Conservation (phyloP, 176 grass and related monocot genomes). For the Urochloa ruziziensis region DNA sequence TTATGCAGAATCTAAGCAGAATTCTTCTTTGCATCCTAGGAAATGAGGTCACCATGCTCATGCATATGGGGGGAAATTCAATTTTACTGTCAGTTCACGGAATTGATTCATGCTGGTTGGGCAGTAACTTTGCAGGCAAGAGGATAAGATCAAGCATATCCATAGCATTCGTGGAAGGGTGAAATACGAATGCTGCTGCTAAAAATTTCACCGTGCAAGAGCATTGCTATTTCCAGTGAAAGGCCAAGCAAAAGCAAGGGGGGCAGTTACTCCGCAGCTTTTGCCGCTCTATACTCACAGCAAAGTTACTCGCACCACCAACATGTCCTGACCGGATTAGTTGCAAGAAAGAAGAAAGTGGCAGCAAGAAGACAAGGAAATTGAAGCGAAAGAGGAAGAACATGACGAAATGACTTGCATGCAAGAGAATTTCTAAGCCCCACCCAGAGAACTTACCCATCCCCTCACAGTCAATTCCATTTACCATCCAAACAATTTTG, state of each 20-base stretch:
- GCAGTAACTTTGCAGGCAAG: neutral
- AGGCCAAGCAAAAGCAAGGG: constrained; percentile 6
- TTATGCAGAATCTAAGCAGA: neutral
- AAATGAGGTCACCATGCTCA: neutral
- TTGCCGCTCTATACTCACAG: neutral
- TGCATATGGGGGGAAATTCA: too few relatives aligned
- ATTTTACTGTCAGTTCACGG: neutral
- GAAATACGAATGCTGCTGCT: constrained; percentile 2
- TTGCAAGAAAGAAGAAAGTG: neutral
- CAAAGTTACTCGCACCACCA: constrained; percentile 17
- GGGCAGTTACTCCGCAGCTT: neutral
- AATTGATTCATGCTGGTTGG: neutral
- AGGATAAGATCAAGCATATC: neutral
- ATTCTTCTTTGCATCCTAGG: neutral
- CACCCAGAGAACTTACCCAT: neutral
- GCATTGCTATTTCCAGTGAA: constrained; percentile 26
- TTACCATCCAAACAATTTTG: neutral
- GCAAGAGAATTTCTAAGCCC: neutral
- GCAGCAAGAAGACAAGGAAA: constrained; percentile 29
- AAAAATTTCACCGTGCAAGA: neutral
- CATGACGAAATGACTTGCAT: constrained; percentile 7
- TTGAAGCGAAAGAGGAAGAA: neutral
- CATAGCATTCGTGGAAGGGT: neutral
- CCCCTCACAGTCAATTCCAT: neutral
- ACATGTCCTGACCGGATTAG: constrained; percentile 15